These are phyloP conservation scores for Tanacetum coccineum DNA, from an alignment of 129 eudicot species.

Conservation along the genomic window DNA sequence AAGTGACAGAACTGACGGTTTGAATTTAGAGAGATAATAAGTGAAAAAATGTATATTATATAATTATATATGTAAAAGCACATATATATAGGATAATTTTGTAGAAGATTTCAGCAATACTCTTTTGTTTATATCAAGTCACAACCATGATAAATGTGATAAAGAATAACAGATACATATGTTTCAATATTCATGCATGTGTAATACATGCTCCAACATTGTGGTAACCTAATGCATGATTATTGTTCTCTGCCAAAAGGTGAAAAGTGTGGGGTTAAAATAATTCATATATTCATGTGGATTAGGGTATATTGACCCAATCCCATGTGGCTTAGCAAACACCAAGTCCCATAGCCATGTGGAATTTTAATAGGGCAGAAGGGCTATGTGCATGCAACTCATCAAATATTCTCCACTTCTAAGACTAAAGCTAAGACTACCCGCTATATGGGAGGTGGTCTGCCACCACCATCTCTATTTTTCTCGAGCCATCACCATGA, in stretches of 20 bases:
- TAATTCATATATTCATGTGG: constrained; percentile 24
- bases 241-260: constrained; percentile 17
- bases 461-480: too few species aligned
- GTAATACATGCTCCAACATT: constrained; percentile 9
- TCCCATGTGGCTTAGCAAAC: constrained; percentile 26
- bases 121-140: not conserved
- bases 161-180: too few species aligned
- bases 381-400: not conserved
- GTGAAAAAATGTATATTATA: too few species aligned
- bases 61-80: too few species aligned
- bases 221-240: constrained; percentile 16
- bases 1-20: too few species aligned
- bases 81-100: too few species aligned
- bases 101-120: too few species aligned
- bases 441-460: too few species aligned
- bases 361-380: not conserved
- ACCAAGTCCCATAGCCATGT: constrained; percentile 27
- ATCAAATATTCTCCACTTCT: not conserved
- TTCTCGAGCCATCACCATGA: too few species aligned
- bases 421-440: not conserved
- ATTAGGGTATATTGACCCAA: constrained; percentile 22
- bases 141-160: not conserved
- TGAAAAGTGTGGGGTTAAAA: constrained; percentile 6
- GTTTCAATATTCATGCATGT: not conserved
- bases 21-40: too few species aligned